These are phyloP conservation scores for Biscutella laevigata DNA, from an alignment of 441 rosid genomes.

Conservation along the genomic window DNA sequence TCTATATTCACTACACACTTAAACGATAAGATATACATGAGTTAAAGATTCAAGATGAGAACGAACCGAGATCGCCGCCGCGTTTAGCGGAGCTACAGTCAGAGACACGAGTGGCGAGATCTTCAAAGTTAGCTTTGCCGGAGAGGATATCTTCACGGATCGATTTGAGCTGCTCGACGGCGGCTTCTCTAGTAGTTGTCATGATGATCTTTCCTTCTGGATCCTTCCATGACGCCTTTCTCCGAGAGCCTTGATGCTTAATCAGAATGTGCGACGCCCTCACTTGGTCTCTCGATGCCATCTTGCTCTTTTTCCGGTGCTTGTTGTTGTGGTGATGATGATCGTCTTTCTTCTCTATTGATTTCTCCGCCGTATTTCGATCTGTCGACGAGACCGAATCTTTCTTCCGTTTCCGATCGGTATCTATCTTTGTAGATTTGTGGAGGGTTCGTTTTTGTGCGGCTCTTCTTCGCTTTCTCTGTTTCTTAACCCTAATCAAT, in stretches of 20 bases:
- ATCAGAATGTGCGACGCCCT: conserved; percentile 85
- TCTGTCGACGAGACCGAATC: conserved; percentile 47
- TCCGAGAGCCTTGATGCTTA: conserved; percentile 86
- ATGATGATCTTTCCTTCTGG: conserved; percentile 71
- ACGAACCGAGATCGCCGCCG: conserved; percentile 89
- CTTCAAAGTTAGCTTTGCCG: conserved; percentile 72
- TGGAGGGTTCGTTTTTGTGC: conserved; percentile 1
- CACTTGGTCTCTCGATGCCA: conserved; percentile 53
- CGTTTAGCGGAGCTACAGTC: conserved; percentile 98
- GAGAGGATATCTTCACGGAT: conserved; percentile 69
- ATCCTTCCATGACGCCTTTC: conserved; percentile 95
- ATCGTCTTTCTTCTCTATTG: conserved; percentile 24
- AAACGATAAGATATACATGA: too few species aligned
- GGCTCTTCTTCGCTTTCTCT: conserved; percentile 16
- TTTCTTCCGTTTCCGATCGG: conserved; percentile 60
- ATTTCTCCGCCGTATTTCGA: conserved; percentile 31
- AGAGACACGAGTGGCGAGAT: conserved; percentile 62
- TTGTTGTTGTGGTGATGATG: conserved; percentile 9
- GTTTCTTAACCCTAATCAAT: too few species aligned
- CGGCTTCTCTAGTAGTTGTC: conserved; percentile 56
- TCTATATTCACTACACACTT: too few species aligned
- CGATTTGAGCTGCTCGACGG: conserved; percentile 63
- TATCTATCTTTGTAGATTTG: conserved; percentile 44
- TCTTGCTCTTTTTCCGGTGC: conserved; percentile 44
- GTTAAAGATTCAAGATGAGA: neutral